phyloP scores from a whole-genome alignment of 345 rosid species.

The Gossypium arboreum region DNA sequence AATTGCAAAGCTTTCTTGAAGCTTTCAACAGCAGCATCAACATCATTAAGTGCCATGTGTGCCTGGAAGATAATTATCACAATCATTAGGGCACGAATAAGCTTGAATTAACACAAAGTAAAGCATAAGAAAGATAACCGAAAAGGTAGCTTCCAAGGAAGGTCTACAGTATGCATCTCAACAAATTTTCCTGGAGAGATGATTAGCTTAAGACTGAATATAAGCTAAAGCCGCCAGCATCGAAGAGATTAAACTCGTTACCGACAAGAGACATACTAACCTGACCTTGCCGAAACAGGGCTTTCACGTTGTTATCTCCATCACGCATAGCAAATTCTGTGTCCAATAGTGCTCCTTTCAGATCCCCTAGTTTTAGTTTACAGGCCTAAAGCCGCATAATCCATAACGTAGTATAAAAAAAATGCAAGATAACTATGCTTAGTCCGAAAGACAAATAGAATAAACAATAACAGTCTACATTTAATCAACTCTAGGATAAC shows the following conservation, averaged over 20 bases:
- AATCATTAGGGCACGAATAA: not conserved
- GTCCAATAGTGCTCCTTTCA: conserved; percentile 86
- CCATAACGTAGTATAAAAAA: not conserved
- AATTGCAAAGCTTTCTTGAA: conserved; percentile 75
- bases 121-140: not conserved
- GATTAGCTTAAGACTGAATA: not conserved
- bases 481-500: not conserved
- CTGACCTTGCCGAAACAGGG: conserved; percentile 96
- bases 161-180: not conserved
- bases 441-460: not conserved
- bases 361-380: conserved; percentile 77
- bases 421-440: not conserved
- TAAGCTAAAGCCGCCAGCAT: not conserved
- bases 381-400: conserved; percentile 54
- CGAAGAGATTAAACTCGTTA: conserved; percentile 15
- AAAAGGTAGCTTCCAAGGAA: not conserved
- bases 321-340: conserved; percentile 90
- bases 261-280: conserved; percentile 33
- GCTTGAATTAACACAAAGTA: not conserved
- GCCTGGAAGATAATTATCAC: conserved; percentile 44
- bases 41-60: conserved; percentile 75
- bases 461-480: not conserved
- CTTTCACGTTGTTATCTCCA: conserved; percentile 78
- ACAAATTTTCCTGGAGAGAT: not conserved
- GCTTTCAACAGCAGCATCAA: conserved; percentile 91